Conservation (phyloP, 306 rosid genomes). For the Trifolium repens region DNA sequence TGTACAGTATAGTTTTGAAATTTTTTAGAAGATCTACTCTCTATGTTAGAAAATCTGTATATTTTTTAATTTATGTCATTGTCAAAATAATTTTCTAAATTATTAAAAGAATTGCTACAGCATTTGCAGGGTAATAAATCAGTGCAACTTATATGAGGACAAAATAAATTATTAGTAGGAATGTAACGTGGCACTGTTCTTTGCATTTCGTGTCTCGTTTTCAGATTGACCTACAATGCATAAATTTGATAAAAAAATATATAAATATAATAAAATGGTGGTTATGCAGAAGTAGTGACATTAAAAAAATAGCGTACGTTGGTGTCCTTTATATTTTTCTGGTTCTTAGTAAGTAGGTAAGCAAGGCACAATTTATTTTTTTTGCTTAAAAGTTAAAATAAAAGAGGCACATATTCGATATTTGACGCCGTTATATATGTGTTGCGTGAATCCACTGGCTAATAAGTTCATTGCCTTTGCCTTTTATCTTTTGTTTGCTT, state of each 20-base stretch:
- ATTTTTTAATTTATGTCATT: background rate
- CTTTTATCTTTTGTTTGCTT: conserved; percentile 10
- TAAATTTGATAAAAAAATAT: too few species aligned
- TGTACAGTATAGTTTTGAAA: too few species aligned
- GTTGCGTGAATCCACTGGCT: background rate
- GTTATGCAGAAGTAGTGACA: conserved; percentile 29
- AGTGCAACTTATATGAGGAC: background rate
- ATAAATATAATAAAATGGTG: conserved; percentile 28
- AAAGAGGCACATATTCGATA: conserved; percentile 52
- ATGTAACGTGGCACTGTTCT: conserved; percentile 46
- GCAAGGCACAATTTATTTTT: conserved; percentile 46
- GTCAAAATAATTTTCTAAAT: conserved; percentile 8
- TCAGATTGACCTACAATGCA: background rate
- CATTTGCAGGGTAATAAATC: conserved; percentile 26
- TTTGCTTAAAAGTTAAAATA: too few species aligned
- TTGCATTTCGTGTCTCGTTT: conserved; percentile 23
- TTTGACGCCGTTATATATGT: conserved; percentile 38
- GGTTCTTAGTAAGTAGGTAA: conserved; percentile 18
- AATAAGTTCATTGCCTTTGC: conserved; percentile 28
- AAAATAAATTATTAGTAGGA: conserved; percentile 10
- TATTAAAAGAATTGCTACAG: too few species aligned
- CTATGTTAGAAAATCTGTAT: too few species aligned
- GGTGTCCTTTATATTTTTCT: conserved; percentile 23
- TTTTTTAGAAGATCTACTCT: too few species aligned
- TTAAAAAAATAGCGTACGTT: conserved; percentile 23